Evolutionary conservation across 2,329 filamentous ascomycete genomes (phyloP), one percentile per base, ranked within the genome.

Genomic region (Lithohypha guttulata): DNA sequence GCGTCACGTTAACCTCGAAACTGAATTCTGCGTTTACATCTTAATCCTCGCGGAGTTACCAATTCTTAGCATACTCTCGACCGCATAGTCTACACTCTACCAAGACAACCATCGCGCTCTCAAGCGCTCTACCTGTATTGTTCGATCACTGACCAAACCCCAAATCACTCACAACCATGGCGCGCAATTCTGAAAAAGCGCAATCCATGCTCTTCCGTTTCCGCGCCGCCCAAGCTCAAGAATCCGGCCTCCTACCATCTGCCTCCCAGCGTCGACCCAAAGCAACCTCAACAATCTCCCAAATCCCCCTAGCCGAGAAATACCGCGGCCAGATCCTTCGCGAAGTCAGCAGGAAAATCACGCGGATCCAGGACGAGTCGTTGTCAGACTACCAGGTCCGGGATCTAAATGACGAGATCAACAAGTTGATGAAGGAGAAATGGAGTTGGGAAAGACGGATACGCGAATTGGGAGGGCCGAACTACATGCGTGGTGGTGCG

Each of bases 191-290:
- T 31, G 89, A 96, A 73, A 98, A 96, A 64, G 89, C 91, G 56
- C 91, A 98, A 70, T 95, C 87, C 33, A 98, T 98, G 89, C 89
- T 98, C 63, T 98, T 95, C 70, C 89, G 91, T 71, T 98, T 98
- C 71, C 85, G 91, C 61, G 91, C 93, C 57, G 84, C 89, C 54
- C 91, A 96, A 75, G 89, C 89, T 50, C 85, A 86, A 49, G 87
- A 95, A 65, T 75, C 95, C 33, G 89, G 89, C 57, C 95, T 96
- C 62, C 84, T 98, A 64, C 89, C 96, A 68, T 82, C 82, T 19
- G 83, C 85, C 43, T 84, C 87, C 46, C 81, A 85, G 6, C 84
- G 87, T 8, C 85, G 91, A 2, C 91, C 91, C 37, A 93, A 89
- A 63, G 75, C 81, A 48, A 95, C 96, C 60, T 93, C 85, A 31